Evolutionary conservation across 352 stramenopile genomes (phyloP).

Genomic region (Poterioochromonas sp.): DNA sequence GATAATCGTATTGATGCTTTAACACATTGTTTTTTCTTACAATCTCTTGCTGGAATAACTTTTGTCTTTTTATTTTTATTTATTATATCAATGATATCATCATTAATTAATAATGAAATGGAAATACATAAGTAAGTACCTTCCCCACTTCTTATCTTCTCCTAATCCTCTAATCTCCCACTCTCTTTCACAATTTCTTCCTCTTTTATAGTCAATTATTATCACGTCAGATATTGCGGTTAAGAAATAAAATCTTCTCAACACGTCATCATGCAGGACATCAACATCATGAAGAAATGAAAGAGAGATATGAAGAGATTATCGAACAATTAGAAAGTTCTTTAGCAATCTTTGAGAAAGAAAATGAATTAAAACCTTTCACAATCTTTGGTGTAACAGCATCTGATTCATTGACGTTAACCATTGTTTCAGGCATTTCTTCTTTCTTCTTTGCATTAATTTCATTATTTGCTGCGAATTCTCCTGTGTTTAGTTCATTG

Average conservation of each 20-base stretch:
- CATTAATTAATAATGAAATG: background rate
- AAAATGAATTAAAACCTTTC: constrained; percentile 17
- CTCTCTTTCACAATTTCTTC: too few species aligned
- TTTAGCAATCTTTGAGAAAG: background rate
- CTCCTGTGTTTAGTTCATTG: too few species aligned
- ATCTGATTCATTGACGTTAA: background rate
- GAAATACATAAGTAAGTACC: background rate
- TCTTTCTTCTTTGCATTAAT: background rate
- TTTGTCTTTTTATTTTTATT: background rate
- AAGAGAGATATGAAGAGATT: background rate
- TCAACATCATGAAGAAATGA: background rate
- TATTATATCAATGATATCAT: background rate
- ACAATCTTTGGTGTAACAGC: constrained; percentile 4
- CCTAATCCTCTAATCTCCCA: too few species aligned
- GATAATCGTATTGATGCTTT: background rate
- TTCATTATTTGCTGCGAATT: background rate
- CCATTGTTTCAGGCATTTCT: background rate
- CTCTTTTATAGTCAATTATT: background rate
- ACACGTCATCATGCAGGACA: background rate
- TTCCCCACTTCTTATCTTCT: too few species aligned
- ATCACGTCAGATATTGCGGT: background rate
- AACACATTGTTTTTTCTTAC: background rate
- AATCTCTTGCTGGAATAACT: background rate
- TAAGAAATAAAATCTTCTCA: background rate
- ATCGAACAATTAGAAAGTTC: background rate